Evolutionary conservation across 1,284 basidiomycete species (phyloP).

Genomic region (Mycocalia duriaeana): DNA sequence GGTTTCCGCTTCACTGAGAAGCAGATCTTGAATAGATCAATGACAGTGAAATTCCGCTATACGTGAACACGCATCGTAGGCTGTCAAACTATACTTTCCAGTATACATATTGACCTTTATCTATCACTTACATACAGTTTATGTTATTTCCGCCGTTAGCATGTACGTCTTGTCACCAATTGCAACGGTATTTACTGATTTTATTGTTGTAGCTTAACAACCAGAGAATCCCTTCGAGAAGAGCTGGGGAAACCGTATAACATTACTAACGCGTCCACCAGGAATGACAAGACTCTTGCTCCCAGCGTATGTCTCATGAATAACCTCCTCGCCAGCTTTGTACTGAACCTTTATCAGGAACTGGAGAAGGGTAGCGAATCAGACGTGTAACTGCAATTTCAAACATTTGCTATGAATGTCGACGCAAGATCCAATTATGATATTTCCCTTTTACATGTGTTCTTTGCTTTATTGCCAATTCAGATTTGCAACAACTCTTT

Average conservation of each 20-base stretch:
- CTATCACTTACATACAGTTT: not conserved
- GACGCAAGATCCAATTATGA: too few relatives aligned
- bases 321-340: too few relatives aligned
- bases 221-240: not conserved
- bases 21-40: not conserved
- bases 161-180: not conserved
- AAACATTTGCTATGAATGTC: too few relatives aligned
- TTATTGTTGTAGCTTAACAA: not conserved
- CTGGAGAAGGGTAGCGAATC: too few relatives aligned
- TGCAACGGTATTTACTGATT: not conserved
- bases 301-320: too few relatives aligned
- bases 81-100: not conserved
- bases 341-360: too few relatives aligned
- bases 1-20: not conserved
- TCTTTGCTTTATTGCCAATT: too few relatives aligned
- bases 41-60: not conserved
- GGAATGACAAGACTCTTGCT: too few relatives aligned
- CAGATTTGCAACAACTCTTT: too few relatives aligned
- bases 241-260: not conserved
- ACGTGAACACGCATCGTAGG: not conserved
- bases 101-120: not conserved
- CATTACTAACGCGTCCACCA: not conserved
- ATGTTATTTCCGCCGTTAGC: not conserved
- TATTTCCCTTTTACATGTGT: too few relatives aligned
- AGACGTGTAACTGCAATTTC: too few relatives aligned